phyloP scores from a whole-genome alignment of 371 early-diverging fungal genomes.

The Zychaea mexicana region DNA sequence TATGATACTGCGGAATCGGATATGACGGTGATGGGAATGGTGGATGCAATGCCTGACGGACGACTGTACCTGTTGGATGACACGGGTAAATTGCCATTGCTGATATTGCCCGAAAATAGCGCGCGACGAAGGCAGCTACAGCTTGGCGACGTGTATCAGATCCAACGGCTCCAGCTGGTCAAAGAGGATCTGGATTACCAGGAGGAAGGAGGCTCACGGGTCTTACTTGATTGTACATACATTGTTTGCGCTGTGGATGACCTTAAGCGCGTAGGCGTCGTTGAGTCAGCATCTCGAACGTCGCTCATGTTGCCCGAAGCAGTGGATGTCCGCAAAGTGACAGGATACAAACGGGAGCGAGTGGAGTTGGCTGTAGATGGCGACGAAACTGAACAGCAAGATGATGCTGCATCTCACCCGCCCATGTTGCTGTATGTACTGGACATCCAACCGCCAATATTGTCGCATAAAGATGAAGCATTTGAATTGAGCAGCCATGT shows the following conservation, averaged over 20 bases:
- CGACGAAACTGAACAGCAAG: not conserved
- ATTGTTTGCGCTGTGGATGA: slow-evolving; percentile 10
- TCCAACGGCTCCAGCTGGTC: slow-evolving; percentile 14
- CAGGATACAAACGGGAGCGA: not conserved
- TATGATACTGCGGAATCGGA: not conserved
- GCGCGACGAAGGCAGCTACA: not conserved
- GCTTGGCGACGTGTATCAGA: slow-evolving; percentile 12
- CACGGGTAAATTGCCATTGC: slow-evolving; percentile 7
- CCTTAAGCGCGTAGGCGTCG: slow-evolving; percentile 3
- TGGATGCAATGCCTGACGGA: slow-evolving; percentile 9
- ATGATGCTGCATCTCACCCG: not conserved
- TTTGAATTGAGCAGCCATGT: not conserved
- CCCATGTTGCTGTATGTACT: not conserved
- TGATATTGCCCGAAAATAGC: not conserved
- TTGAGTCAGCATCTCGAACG: not conserved
- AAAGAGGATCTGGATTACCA: slow-evolving; percentile 19
- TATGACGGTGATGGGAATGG: slow-evolving; percentile 1
- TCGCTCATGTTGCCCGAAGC: not conserved
- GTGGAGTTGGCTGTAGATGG: too few relatives aligned
- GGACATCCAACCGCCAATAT: not conserved
- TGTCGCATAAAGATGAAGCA: not conserved
- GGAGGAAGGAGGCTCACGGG: not conserved
- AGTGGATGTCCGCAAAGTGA: not conserved
- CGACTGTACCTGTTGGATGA: slow-evolving; percentile 13
- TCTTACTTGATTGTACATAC: slow-evolving; percentile 3